Percentiles rank a stretch among this genome's conserved stretches.
These are phyloP conservation scores for Plasmodium knowlesi DNA, from an alignment of 169 alveolate genomes.

Conservation along the genomic window DNA sequence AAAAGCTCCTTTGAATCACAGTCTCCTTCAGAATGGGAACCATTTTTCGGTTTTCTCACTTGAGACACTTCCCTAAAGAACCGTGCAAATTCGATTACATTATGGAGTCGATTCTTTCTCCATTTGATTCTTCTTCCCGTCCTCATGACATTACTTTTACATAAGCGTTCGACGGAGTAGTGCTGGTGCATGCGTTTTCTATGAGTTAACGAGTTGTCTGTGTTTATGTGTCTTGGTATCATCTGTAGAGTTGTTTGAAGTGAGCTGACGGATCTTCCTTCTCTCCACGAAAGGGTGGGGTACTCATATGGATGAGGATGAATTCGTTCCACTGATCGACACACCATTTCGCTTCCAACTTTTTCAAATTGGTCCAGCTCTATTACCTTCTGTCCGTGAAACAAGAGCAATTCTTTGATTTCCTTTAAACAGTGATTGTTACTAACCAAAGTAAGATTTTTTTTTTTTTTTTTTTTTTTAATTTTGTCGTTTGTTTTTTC, in stretches of 20 bases:
- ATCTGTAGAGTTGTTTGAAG: background rate
- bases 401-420: background rate
- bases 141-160: background rate
- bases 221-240: background rate
- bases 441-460: background rate
- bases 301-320: background rate
- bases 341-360: background rate
- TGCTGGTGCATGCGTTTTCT: background rate
- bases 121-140: background rate
- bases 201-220: background rate
- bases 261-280: background rate
- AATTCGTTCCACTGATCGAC: background rate
- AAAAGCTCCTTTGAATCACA: background rate
- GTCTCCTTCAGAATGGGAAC: background rate
- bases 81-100: background rate
- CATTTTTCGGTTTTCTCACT: background rate
- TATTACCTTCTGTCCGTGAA: background rate
- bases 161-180: background rate
- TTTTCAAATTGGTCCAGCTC: background rate
- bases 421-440: background rate
- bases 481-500: background rate
- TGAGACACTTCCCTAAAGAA: constrained; percentile 12
- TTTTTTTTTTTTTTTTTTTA: background rate
- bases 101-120: background rate
- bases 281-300: background rate